These are phyloP conservation scores for Alopecurus myosuroides DNA, from an alignment of 176 grass and related monocot genomes.

Conservation along the genomic window DNA sequence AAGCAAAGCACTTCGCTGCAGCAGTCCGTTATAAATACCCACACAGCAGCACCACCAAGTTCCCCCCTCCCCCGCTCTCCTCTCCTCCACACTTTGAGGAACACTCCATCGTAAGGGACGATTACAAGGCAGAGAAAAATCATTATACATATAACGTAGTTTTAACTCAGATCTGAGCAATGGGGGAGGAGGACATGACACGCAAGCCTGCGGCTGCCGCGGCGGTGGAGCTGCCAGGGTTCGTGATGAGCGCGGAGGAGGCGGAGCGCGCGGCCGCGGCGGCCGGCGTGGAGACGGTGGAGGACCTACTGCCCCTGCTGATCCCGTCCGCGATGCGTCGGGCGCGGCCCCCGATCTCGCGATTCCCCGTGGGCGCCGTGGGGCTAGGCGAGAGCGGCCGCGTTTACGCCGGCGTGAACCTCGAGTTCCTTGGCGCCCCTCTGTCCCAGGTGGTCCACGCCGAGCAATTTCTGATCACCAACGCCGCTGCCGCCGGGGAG, in stretches of 20 bases:
- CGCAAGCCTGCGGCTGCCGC: conserved; percentile 2
- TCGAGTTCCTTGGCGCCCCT: conserved; percentile 72
- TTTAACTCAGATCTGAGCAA: conserved; percentile 36
- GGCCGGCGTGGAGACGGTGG: conserved; percentile 39
- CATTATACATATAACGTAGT: background rate
- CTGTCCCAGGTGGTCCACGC: conserved; percentile 75
- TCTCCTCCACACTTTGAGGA: conserved; percentile 48
- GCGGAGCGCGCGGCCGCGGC: conserved; percentile 47
- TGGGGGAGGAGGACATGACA: conserved; percentile 48
- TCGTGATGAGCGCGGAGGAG: conserved; percentile 71
- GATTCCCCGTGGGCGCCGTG: conserved; percentile 76
- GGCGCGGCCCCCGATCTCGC: conserved; percentile 60
- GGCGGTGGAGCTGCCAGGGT: conserved; percentile 46
- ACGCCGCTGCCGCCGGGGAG: conserved; percentile 79
- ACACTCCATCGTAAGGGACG: background rate
- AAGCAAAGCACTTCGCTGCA: background rate
- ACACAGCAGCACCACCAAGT: background rate
- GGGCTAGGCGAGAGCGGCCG: conserved; percentile 75
- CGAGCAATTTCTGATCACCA: conserved; percentile 83
- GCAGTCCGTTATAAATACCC: conserved; percentile 61
- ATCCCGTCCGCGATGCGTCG: conserved; percentile 59
- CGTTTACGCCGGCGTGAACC: conserved; percentile 81
- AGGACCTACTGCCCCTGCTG: conserved; percentile 76
- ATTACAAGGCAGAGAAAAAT: conserved; percentile 5
- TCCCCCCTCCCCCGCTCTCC: background rate